Base-by-base conservation (phyloP, 441 rosid genomes). In the Syzygium malaccense region DNA sequence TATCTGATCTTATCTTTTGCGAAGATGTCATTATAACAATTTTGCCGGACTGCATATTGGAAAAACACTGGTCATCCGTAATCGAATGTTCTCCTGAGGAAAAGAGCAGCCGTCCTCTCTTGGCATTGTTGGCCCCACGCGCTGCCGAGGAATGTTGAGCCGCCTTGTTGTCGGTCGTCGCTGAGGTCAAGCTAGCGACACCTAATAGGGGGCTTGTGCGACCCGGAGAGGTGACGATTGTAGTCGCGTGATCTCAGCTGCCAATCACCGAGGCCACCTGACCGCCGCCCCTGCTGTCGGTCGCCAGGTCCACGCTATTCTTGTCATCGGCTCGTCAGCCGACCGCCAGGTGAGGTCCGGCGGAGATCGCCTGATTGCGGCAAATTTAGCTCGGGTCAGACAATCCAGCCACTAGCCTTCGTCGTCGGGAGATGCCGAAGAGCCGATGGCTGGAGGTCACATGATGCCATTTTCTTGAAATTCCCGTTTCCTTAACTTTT, bases 141-240 rank as follows among this genome's bases (percentile, higher is more conserved):
- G 1, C 12, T 30, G 7, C 9, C 14, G 7, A 66, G 57, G 11
- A 19, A 45, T 45, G 48, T 7, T 19, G 0, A 4, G 5, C 14
- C 23, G 3, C 4, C 48, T 7, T 7, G 48, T 2, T 4, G 8
- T 68, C 9, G 7, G 0, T 1, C 4, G 2, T 68, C 0, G 4
- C 10, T 2, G 0, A 68, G 1, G 14, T 19, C 26, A 68, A 33
- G 48, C 26, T 19, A 33, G 79, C 14, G 25, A 68, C 2, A 3
- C 12, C 4, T 18, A 20, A 19, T 37, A 37, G 41, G 33, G 33
- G 33, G 33, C 5, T 71, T 7, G 28, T 10, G 37, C 26, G 13
- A 19, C 0, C 49, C 26, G 12, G 5, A 71, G 5, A 37, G 8
- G 15, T 0, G 14, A 71, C 28, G 20, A 71, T 1, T 37, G 2